Evolutionary conservation across 192 early-diverging fungal species (phyloP), one percentile per base, ranked within the genome.

Genomic region (Backusella mclennaniae): DNA sequence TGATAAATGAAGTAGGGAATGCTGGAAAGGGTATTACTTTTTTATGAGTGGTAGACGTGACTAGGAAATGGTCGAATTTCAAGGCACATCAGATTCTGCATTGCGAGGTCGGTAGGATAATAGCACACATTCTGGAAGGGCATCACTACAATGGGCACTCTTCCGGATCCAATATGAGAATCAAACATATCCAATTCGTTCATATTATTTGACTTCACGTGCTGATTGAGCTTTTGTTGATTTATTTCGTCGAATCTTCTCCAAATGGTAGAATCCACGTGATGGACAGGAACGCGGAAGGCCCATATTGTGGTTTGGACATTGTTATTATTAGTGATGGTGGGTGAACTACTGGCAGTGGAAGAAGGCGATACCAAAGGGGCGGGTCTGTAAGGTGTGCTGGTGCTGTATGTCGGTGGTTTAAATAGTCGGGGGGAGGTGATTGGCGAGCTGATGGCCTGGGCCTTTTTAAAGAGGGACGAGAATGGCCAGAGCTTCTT

Each of bases 401-500:
- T 69, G 14, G 36, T 69, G 38, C 35, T 23, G 7, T 38, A 23
- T 11, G 35, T 39, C 12, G 35, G 39, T 69, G n/a, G 35, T 36
- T 23, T 38, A 7, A 35, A 35, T 41, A 38, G 4, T 5, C 38
- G 5, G 42, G 36, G 35, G 8, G 68, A 41, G 17, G 21, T 23
- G n/a, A 69, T 35, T 38, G 68, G 68, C 1, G 68, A 69, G 14
- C 19, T 69, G 17, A 36, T 35, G 31, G 39, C 68, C 39, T 36
- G 31, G 68, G 35, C 38, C n/a, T 69, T 69, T 69, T 69, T 69
- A 41, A 69, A 41, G 11, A 69, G 21, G 1, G n/a, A 69, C 17
- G n/a, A 12, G 26, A 69, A 69, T 12, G 35, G 35, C 35, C 35
- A 69, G n/a, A 14, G 35, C 38, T 69, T 69, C 68, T 69, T 69